Percentiles rank a stretch among this genome's conserved stretches.
Evolutionary conservation across 257 asterid species (phyloP).

Genomic region (Rehmannia glutinosa): DNA sequence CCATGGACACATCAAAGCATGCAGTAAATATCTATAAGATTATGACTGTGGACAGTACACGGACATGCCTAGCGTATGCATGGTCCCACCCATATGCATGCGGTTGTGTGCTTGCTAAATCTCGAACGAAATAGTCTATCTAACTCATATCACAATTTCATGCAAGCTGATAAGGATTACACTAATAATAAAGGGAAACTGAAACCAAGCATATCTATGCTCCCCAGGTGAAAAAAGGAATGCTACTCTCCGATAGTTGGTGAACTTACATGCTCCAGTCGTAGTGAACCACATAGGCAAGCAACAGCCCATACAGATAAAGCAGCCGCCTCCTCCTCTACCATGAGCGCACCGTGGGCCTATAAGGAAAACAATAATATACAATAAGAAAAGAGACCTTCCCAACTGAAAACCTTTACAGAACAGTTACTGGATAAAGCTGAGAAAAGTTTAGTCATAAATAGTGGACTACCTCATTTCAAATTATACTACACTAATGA

Average conservation of each 20-base stretch:
- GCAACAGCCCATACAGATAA: conserved; percentile 96
- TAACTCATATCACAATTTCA: background rate
- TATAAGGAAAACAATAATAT: conserved; percentile 24
- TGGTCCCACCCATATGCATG: background rate
- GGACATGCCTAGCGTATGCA: background rate
- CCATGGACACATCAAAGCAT: background rate
- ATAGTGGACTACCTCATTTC: background rate
- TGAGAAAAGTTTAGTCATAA: background rate
- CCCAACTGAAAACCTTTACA: background rate
- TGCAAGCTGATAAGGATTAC: background rate
- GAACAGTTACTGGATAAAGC: background rate
- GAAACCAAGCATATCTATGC: background rate
- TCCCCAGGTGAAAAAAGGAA: background rate
- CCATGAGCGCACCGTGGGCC: conserved; percentile 87
- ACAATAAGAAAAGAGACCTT: background rate
- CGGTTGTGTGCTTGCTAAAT: background rate
- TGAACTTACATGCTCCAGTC: conserved; percentile 83
- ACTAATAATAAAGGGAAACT: background rate
- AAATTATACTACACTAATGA: background rate
- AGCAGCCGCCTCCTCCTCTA: conserved; percentile 96
- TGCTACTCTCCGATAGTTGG: conserved; percentile 1
- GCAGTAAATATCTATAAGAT: background rate
- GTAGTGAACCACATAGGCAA: conserved; percentile 90
- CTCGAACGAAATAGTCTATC: background rate
- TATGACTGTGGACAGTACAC: background rate